Conservation (phyloP, 2,329 filamentous ascomycete species). For the Aureobasidium pullulans region DNA sequence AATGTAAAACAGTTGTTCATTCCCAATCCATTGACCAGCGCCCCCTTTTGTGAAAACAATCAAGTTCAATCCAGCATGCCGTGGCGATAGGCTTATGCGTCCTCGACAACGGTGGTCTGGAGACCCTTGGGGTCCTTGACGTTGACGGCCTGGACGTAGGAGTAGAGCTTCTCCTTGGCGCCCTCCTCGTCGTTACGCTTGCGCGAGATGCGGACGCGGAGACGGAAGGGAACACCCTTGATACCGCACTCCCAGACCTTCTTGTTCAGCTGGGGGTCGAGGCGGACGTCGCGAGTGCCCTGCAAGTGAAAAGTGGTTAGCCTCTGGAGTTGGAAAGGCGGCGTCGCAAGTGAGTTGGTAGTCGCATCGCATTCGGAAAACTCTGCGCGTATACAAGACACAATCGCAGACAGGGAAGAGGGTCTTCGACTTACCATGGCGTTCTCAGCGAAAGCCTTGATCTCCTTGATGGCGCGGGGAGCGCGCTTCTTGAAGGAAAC, state of each 20-base stretch:
- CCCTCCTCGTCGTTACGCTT: conserved; percentile 99
- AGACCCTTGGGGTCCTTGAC: conserved; percentile 99
- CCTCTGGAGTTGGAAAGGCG: not conserved
- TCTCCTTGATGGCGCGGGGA: conserved; percentile 98
- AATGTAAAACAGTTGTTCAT: conserved; percentile 12
- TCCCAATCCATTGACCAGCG: conserved; percentile 9
- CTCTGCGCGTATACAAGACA: not conserved
- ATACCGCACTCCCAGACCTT: conserved; percentile 99
- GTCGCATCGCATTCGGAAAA: not conserved
- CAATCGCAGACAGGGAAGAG: not conserved
- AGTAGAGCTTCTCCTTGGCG: conserved; percentile 99
- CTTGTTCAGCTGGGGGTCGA: conserved; percentile 99
- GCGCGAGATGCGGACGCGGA: conserved; percentile 96
- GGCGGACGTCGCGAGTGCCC: conserved; percentile 94
- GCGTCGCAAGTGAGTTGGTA: not conserved
- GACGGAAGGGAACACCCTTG: conserved; percentile 96
- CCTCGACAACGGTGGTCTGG: conserved; percentile 78
- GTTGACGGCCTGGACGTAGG: conserved; percentile 98
- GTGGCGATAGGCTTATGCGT: conserved; percentile 37
- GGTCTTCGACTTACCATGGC: conserved; percentile 72
- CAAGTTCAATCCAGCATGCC: conserved; percentile 5
- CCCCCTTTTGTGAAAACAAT: conserved; percentile 2
- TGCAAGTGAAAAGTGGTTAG: conserved; percentile 33
- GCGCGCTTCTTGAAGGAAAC: conserved; percentile 99
- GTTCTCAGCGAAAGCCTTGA: conserved; percentile 84